Percentiles rank a stretch among this genome's conserved stretches.
These are phyloP conservation scores for Iberis pinnata DNA, from an alignment of 345 rosid genomes.

Conservation along the genomic window DNA sequence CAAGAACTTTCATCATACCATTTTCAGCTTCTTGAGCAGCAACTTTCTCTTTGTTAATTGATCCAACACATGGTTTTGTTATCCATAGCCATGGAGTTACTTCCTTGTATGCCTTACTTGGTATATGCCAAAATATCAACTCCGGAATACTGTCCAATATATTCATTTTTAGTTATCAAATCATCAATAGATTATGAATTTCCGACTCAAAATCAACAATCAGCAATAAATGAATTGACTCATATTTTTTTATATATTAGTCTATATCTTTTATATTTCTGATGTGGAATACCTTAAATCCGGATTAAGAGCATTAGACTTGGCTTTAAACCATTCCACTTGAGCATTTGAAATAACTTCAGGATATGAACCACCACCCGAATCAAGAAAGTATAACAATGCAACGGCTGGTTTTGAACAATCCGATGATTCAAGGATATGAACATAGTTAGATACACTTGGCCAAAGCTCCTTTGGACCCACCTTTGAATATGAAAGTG, in stretches of 20 bases:
- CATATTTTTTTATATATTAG: too few species aligned
- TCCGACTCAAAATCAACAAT: too few species aligned
- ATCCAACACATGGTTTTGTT: slow-evolving; percentile 68
- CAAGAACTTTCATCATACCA: slow-evolving; percentile 61
- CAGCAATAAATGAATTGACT: not conserved
- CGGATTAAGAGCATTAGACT: slow-evolving; percentile 53
- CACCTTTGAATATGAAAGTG: slow-evolving; percentile 38
- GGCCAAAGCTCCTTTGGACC: slow-evolving; percentile 81
- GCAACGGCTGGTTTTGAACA: slow-evolving; percentile 32
- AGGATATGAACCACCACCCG: slow-evolving; percentile 91
- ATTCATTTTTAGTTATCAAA: not conserved
- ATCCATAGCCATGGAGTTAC: slow-evolving; percentile 63
- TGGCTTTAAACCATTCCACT: slow-evolving; percentile 60
- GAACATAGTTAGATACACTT: slow-evolving; percentile 68
- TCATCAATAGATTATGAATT: too few species aligned
- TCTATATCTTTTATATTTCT: too few species aligned
- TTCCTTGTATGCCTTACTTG: slow-evolving; percentile 59
- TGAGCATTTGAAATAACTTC: slow-evolving; percentile 69
- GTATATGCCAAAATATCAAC: slow-evolving; percentile 90
- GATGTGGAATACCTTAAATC: slow-evolving; percentile 58
- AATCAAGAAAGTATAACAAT: slow-evolving; percentile 76
- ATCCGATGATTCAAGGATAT: slow-evolving; percentile 37
- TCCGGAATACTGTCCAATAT: slow-evolving; percentile 48
- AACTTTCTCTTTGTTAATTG: slow-evolving; percentile 68
- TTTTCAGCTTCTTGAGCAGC: slow-evolving; percentile 74